These are phyloP conservation scores for Escallonia herrerae DNA, from an alignment of 129 eudicot genomes.

Conservation along the genomic window DNA sequence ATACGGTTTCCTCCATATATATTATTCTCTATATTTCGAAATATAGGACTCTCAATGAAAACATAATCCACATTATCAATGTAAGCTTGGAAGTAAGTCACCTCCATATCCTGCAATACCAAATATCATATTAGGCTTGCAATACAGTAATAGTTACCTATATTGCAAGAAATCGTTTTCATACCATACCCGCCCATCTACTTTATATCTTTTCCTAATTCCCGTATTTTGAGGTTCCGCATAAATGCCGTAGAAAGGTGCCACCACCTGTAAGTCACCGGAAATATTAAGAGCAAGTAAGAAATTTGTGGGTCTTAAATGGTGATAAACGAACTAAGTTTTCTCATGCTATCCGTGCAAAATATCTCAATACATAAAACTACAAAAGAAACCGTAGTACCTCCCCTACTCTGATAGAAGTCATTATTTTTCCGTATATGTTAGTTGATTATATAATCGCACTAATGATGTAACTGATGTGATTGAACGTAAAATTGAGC, in stretches of 20 bases:
- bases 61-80: constrained; percentile 96
- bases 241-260: constrained; percentile 69
- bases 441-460: background rate
- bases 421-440: background rate
- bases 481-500: background rate
- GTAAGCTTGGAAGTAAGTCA: constrained; percentile 71
- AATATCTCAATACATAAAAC: background rate
- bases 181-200: constrained; percentile 77
- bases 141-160: constrained; percentile 3
- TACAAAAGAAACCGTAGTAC: no score
- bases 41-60: constrained; percentile 67
- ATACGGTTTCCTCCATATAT: constrained; percentile 84
- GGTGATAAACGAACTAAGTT: background rate
- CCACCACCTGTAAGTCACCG: constrained; percentile 53
- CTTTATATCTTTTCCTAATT: constrained; percentile 55
- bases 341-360: background rate
- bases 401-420: background rate
- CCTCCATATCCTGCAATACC: constrained; percentile 79
- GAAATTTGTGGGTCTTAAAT: no score
- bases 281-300: no score
- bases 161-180: background rate
- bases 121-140: constrained; percentile 10
- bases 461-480: background rate
- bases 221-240: constrained; percentile 76
- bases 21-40: constrained; percentile 59